A percentile compares a stretch with the other conserved stretches of the same genome.
Evolutionary conservation across 768 basidiomycete species (phyloP).

Genomic region (Vararia minispora): DNA sequence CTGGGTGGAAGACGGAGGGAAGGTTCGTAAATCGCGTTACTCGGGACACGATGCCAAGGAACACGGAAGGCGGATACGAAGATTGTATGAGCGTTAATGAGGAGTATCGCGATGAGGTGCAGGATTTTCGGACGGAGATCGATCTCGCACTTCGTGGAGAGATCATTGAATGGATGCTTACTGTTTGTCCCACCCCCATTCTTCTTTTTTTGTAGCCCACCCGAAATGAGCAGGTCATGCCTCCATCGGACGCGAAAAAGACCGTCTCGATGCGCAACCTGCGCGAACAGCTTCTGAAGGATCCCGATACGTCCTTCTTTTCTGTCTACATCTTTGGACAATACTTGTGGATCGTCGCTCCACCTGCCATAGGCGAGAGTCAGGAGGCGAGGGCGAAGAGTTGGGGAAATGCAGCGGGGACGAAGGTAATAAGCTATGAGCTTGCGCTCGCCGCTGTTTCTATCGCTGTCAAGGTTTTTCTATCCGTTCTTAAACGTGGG

Average conservation of each 20-base stretch:
- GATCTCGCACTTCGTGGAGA: slow-evolving; percentile 3
- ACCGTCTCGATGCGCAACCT: slow-evolving; percentile 6
- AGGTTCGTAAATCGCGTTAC: neutral
- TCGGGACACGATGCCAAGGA: too few relatives aligned
- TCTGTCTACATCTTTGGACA: slow-evolving; percentile 8
- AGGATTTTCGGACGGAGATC: neutral
- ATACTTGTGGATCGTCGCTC: slow-evolving; percentile 3
- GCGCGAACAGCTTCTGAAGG: slow-evolving; percentile 8
- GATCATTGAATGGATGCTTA: slow-evolving; percentile 11
- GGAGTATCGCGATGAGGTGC: too few relatives aligned
- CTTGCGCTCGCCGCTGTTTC: slow-evolving; percentile 12
- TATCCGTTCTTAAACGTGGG: neutral
- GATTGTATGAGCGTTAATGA: too few relatives aligned
- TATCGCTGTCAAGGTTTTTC: slow-evolving; percentile 12
- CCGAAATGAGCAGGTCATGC: slow-evolving; percentile 6
- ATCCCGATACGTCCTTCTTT: slow-evolving; percentile 11
- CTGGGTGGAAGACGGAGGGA: too few relatives aligned
- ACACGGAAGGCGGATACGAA: too few relatives aligned
- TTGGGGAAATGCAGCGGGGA: neutral
- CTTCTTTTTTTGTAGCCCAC: neutral
- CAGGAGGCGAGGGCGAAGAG: neutral
- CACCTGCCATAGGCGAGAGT: neutral
- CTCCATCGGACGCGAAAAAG: slow-evolving; percentile 1
- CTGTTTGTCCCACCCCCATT: neutral
- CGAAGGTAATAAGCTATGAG: slow-evolving; percentile 6